phyloP scores from a whole-genome alignment of 345 rosid genomes.

The Eucalyptus tenuipes region DNA sequence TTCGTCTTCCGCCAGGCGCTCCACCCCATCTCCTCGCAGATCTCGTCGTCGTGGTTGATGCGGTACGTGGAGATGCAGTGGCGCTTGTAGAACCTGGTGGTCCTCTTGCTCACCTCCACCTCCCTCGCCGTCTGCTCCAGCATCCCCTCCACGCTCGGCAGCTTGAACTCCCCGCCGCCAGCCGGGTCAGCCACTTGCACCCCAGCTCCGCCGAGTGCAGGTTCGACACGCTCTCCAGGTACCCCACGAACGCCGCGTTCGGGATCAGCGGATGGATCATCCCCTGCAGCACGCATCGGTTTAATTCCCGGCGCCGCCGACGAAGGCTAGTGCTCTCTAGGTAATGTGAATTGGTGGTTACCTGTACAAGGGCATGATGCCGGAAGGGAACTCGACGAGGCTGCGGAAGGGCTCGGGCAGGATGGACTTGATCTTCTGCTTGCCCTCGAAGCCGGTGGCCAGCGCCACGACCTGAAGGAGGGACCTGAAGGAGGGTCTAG shows the following conservation, averaged over 20 bases:
- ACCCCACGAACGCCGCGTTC: conserved; percentile 70
- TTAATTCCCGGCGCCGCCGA: background rate
- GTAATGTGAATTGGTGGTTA: background rate
- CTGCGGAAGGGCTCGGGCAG: conserved; percentile 68
- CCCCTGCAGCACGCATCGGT: conserved; percentile 19
- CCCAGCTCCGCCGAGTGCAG: conserved; percentile 78
- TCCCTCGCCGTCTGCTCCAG: conserved; percentile 39
- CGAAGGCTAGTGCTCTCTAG: background rate
- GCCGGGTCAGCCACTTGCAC: conserved; percentile 56
- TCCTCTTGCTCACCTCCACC: conserved; percentile 41
- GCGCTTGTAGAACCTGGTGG: conserved; percentile 68
- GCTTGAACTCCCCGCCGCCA: conserved; percentile 44
- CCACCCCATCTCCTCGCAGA: conserved; percentile 82
- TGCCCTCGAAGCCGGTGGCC: conserved; percentile 81
- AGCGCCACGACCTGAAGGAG: conserved; percentile 68
- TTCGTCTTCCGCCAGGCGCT: conserved; percentile 54
- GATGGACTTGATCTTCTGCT: conserved; percentile 62
- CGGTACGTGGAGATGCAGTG: conserved; percentile 88
- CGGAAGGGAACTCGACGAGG: conserved; percentile 43
- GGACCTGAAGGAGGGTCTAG: too few relatives aligned
- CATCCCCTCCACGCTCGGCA: conserved; percentile 63
- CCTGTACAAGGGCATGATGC: conserved; percentile 71
- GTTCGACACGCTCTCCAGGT: conserved; percentile 63
- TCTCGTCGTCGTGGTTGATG: conserved; percentile 72
- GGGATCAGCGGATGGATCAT: conserved; percentile 79